Evolutionary conservation across 352 stramenopile species (phyloP).

Genomic region (Globisporangium solare): DNA sequence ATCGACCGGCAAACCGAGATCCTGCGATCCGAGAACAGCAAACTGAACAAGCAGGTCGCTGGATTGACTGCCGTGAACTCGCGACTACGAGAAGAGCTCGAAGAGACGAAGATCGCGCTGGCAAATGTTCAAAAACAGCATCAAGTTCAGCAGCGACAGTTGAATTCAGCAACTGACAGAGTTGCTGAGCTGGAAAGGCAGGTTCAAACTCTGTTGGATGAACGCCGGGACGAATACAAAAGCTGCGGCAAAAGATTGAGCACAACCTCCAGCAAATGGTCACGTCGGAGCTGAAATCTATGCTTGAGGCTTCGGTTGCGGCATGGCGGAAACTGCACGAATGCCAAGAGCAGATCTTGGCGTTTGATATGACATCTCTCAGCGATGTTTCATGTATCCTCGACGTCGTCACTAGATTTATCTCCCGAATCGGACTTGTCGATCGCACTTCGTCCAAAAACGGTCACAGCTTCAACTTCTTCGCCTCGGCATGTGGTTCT

Average conservation of each 20-base stretch:
- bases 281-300: conserved; percentile 21
- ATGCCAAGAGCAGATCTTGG: conserved; percentile 24
- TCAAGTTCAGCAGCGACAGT: conserved; percentile 19
- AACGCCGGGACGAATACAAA: conserved; percentile 28
- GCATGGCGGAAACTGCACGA: conserved; percentile 33
- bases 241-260: conserved; percentile 25
- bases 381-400: conserved; percentile 1
- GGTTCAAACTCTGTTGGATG: conserved; percentile 29
- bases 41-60: conserved; percentile 29
- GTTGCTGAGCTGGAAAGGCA: conserved; percentile 23
- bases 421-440: neutral
- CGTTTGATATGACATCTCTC: conserved; percentile 10
- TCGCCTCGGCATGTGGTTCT: neutral
- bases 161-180: conserved; percentile 9
- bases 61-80: conserved; percentile 15
- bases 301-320: conserved; percentile 26
- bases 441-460: neutral
- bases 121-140: conserved; percentile 27
- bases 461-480: conserved; percentile 1
- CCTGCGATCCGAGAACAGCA: conserved; percentile 33
- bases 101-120: conserved; percentile 14
- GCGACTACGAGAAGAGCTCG: conserved; percentile 26
- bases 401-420: neutral
- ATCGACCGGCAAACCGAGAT: conserved; percentile 49
- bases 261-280: conserved; percentile 26